Evolutionary conservation across 78 protist species (phyloP), one percentile per base, ranked within the genome.

Genomic region (Thecamonas trahens): DNA sequence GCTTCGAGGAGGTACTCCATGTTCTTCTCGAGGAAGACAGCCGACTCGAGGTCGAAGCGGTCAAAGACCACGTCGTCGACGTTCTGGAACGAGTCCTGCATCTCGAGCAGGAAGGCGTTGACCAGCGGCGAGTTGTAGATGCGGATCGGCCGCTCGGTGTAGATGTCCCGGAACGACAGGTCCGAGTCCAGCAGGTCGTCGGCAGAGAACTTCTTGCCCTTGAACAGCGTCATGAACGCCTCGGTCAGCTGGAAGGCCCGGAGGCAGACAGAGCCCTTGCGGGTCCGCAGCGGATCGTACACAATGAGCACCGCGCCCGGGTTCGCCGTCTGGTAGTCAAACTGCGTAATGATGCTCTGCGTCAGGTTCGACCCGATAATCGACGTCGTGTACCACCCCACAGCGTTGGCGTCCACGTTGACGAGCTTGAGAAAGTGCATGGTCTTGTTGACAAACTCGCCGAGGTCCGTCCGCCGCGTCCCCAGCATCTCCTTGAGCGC

Each of bases 381-480:
- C 15, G 88, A 72, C 40, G 86, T 72, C 42, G 73, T 66, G 84
- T 88, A 88, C 89, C 89, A 88, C 22, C 93, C 93, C 20, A 88
- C 93, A 1, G 81, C 52, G 57, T 83, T 74, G 60, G 65, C 29
- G 64, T 88, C 93, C 28, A 77, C 85, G 39, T 88, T 88, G 45
- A 88, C 89, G 34, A 80, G 89, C 34, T 84, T 86, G 53, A 83
- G 63, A 34, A 31, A 72, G 24, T 81, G 53, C 81, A 88, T 73
- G 83, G 78, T 82, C 38, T 81, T 77, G 32, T 55, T 52, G 66
- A 76, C 83, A 49, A 73, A 86, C 22, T 84, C 80, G 17, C 59
- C 80, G 26, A 8, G 8, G n/a, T n/a, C n/a, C n/a, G n/a, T n/a
- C n/a, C n/a, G n/a, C n/a, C n/a, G n/a, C n/a, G n/a, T n/a, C n/a